Base-by-base conservation (phyloP, 1,284 basidiomycete species). In the Phlebopus sp. region DNA sequence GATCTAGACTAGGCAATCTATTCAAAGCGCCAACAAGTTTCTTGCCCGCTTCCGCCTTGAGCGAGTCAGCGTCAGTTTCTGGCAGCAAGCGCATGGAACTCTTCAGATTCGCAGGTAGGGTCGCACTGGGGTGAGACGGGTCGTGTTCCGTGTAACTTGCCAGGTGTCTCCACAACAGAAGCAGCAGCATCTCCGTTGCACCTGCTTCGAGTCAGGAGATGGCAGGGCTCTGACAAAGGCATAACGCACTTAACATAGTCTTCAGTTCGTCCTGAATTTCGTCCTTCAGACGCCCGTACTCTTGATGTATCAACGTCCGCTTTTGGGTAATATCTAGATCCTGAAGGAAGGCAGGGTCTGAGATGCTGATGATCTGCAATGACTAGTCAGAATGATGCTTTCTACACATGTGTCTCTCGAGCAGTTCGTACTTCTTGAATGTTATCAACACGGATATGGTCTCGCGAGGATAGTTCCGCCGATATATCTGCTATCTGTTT, bases 121-220 rank as follows among this genome's bases (percentile, higher is more conserved):
- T 44, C 10, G 37, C 46, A 3, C 58, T 60, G 42, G 61, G 67
- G 57, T 68, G 68, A 54, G 63, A 57, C 48, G 66, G 64, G 39
- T 62, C 69, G 46, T 62, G 72, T 56, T 75, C 71, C 13, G 73
- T 62, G 57, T 84, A 89, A 55, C 79, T 79, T 15, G 82, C 75
- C 32, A 95, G 63, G 63, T 97, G 94, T 29, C 92, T 78, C 86
- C 91, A 95, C 10, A 93, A 74, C 21, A 97, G 73, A 5, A 97
- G 75, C 6, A 97, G 72, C 6, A 92, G 68, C 74, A 94, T 88
- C 68, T 97, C 93, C 41, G 86, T 72, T 39, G 86, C 83, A 54
- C 83, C 90, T 87, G 55, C 5, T 25, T 52, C 40, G 37, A 32
- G 37, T 17, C 21, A 31, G 15, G 40, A 30, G 37, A 18, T 3